Conservation (phyloP, 306 rosid genomes). For the Inga leiocalycina region DNA sequence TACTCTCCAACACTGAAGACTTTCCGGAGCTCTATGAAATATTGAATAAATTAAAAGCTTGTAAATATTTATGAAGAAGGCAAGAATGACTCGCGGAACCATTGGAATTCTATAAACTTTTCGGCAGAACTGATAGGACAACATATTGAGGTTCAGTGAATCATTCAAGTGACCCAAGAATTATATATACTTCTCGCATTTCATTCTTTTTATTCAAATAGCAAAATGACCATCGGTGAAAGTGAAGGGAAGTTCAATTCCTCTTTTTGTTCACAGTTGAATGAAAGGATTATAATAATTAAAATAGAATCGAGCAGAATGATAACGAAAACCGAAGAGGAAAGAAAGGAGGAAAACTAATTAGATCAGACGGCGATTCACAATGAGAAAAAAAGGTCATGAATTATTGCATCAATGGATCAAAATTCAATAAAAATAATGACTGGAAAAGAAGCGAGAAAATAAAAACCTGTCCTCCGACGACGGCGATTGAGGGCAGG, state of each 20-base stretch:
- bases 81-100: background rate
- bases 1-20: conserved; percentile 95
- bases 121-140: background rate
- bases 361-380: background rate
- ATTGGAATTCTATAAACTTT: background rate
- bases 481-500: conserved; percentile 96
- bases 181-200: background rate
- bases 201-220: background rate
- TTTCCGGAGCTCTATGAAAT: conserved; percentile 88
- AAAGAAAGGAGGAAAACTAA: background rate
- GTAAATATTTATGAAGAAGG: background rate
- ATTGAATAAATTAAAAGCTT: conserved; percentile 8
- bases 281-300: background rate
- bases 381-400: background rate
- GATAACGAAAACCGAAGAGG: background rate
- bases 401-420: background rate
- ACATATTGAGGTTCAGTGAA: background rate
- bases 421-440: background rate
- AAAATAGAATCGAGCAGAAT: background rate
- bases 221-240: background rate
- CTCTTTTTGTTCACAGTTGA: background rate
- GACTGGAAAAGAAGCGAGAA: conserved; percentile 13
- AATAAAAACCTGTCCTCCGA: conserved; percentile 89
- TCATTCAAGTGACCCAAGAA: background rate
- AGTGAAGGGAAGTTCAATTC: background rate